Percentiles rank a stretch among this genome's conserved stretches.
phyloP scores from a whole-genome alignment of 108 stramenopile genomes.

The Halocafeteria seosinensis region DNA sequence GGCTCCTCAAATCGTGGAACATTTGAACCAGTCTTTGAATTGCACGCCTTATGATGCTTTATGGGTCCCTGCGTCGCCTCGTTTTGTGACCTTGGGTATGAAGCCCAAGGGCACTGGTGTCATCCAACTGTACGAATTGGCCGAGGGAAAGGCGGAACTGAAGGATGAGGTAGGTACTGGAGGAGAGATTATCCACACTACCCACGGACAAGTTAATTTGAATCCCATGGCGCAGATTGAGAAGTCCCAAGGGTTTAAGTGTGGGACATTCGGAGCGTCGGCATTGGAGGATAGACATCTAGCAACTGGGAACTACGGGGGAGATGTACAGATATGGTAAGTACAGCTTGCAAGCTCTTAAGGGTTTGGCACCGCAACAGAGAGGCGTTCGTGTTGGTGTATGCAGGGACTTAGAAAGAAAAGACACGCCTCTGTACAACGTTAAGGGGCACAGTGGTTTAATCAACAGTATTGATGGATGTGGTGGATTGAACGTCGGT shows the following conservation, averaged over 20 bases:
- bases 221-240: slow-evolving; percentile 3
- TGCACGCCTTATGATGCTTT: slow-evolving; percentile 61
- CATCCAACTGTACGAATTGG: slow-evolving; percentile 50
- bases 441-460: slow-evolving; percentile 46
- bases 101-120: slow-evolving; percentile 54
- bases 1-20: slow-evolving; percentile 70
- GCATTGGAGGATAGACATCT: slow-evolving; percentile 44
- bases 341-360: too few relatives aligned
- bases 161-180: slow-evolving; percentile 19
- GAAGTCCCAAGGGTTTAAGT: slow-evolving; percentile 53
- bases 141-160: slow-evolving; percentile 43
- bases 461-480: slow-evolving; percentile 59
- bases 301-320: slow-evolving; percentile 52
- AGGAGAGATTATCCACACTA: too few relatives aligned
- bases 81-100: slow-evolving; percentile 49
- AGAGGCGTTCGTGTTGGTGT: too few relatives aligned
- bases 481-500: slow-evolving; percentile 44
- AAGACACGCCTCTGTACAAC: slow-evolving; percentile 27
- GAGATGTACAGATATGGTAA: slow-evolving; percentile 27
- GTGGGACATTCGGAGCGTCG: slow-evolving; percentile 65
- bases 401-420: slow-evolving; percentile 25
- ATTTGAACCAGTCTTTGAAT: slow-evolving; percentile 39
- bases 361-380: too few relatives aligned
- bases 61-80: slow-evolving; percentile 56
- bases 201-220: too few relatives aligned